Conservation (phyloP, 2,329 filamentous ascomycete genomes). For the Aspergillus sp. region DNA sequence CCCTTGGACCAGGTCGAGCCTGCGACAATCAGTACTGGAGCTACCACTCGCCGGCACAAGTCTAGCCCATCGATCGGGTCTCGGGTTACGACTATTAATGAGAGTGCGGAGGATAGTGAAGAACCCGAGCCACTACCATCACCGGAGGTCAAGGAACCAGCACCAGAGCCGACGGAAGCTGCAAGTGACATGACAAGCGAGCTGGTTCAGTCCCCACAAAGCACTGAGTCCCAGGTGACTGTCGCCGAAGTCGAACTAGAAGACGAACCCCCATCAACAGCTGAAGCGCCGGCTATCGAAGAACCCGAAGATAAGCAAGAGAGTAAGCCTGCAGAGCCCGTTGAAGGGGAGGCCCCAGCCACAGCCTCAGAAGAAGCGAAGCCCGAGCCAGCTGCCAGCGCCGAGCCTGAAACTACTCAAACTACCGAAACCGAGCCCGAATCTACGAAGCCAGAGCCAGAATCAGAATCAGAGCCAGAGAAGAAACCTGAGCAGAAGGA, state of each 20-base stretch:
- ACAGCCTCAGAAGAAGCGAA: background rate
- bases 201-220: conserved; percentile 11
- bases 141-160: background rate
- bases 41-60: conserved; percentile 82
- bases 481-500: conserved; percentile 1
- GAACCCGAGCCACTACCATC: conserved; percentile 3
- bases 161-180: conserved; percentile 1
- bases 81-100: conserved; percentile 78
- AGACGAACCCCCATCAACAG: conserved; percentile 11
- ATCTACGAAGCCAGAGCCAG: background rate
- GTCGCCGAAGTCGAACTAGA: conserved; percentile 27
- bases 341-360: background rate
- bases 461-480: conserved; percentile 13
- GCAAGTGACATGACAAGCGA: background rate
- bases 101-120: conserved; percentile 74
- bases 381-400: background rate
- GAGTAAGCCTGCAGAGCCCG: conserved; percentile 2
- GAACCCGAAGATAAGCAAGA: conserved; percentile 1
- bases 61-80: conserved; percentile 80
- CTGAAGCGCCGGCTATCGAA: conserved; percentile 7
- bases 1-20: conserved; percentile 35
- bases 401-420: background rate
- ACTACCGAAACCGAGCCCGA: background rate
- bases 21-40: conserved; percentile 60
- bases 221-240: conserved; percentile 23